Conservation (phyloP, 2,329 filamentous ascomycete genomes). For the Teratosphaeria viscida region DNA sequence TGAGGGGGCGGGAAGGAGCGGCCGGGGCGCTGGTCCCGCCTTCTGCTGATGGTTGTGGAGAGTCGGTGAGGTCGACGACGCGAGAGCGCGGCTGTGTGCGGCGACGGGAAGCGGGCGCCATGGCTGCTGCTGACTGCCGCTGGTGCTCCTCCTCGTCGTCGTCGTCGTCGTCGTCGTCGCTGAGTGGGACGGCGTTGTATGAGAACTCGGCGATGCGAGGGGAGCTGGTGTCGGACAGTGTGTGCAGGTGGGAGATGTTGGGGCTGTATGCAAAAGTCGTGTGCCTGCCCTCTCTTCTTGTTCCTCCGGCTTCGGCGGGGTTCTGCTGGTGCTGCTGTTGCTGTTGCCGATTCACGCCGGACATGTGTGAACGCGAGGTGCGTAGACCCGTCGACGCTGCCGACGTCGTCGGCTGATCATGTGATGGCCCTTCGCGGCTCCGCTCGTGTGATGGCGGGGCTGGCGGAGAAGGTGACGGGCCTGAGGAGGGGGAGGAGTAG, state of each 20-base stretch:
- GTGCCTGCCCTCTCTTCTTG: neutral
- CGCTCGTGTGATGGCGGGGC: neutral
- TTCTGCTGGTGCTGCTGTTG: neutral
- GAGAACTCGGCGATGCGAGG: neutral
- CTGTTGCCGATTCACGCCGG: neutral
- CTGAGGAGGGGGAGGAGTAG: neutral
- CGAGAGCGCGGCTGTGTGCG: neutral
- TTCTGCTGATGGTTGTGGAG: neutral
- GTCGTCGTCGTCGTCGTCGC: neutral
- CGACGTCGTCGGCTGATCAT: neutral
- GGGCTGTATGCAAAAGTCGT: neutral
- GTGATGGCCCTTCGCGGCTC: neutral
- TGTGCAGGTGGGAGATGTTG: neutral
- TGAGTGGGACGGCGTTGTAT: neutral
- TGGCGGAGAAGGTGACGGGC: neutral
- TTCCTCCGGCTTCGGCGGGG: neutral
- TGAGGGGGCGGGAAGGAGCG: neutral
- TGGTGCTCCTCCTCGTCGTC: neutral
- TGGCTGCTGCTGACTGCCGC: neutral
- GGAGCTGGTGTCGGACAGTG: neutral
- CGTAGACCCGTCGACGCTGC: neutral
- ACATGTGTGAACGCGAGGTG: neutral
- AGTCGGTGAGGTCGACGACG: neutral
- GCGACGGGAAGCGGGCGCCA: neutral
- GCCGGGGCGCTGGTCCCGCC: neutral